Conservation (phyloP, 371 early-diverging fungal species). For the Quaeritorhiza haematococci region DNA sequence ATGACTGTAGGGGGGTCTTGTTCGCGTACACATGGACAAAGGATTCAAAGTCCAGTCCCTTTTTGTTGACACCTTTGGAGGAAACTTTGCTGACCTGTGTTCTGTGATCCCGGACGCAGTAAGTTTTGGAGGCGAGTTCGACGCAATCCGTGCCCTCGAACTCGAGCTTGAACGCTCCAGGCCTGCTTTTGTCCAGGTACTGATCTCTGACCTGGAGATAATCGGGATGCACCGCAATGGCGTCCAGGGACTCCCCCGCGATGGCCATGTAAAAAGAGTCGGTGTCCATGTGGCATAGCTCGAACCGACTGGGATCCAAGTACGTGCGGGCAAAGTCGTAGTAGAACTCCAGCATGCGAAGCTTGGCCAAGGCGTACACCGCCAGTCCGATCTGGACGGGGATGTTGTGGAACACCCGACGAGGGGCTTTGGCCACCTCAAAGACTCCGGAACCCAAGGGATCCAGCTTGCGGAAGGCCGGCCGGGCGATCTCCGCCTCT, state of each 20-base stretch:
- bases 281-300: background rate
- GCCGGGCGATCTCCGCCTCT: too few relatives aligned
- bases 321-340: background rate
- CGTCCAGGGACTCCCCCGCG: background rate
- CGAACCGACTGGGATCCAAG: background rate
- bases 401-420: background rate
- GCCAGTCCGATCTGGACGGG: background rate
- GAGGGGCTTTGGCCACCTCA: too few relatives aligned
- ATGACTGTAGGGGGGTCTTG: too few relatives aligned
- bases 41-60: too few relatives aligned
- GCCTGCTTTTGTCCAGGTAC: too few relatives aligned
- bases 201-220: background rate
- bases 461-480: too few relatives aligned
- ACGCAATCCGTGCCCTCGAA: background rate
- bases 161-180: background rate
- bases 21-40: too few relatives aligned
- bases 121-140: background rate
- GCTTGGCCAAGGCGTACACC: background rate
- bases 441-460: too few relatives aligned
- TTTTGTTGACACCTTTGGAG: too few relatives aligned
- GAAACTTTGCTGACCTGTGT: too few relatives aligned
- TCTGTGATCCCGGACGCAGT: too few relatives aligned
- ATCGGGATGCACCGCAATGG: background rate
- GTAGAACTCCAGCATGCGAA: background rate
- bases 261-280: background rate